Percentiles rank a stretch among this genome's conserved stretches.
phyloP scores from a whole-genome alignment of 2,329 filamentous ascomycete genomes.

The Neonectria punicea region DNA sequence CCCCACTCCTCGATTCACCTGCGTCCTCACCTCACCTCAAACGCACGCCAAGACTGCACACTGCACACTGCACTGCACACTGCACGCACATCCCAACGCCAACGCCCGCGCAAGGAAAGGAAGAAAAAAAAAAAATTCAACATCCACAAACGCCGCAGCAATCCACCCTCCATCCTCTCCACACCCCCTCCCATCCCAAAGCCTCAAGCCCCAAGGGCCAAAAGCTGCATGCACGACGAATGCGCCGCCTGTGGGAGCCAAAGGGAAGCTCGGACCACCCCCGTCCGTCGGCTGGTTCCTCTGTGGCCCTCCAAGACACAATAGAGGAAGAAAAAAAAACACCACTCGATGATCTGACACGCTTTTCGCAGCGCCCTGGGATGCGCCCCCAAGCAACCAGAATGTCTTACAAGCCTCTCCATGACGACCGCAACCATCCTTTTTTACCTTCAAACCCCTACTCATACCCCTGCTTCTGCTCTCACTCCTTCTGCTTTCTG shows the following conservation, averaged over 20 bases:
- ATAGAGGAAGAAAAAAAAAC: too few species aligned
- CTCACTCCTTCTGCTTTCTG: not conserved
- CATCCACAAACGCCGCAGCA: not conserved
- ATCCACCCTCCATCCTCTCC: not conserved
- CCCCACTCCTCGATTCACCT: not conserved
- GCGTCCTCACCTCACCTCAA: not conserved
- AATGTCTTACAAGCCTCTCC: not conserved
- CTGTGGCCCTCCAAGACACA: too few species aligned
- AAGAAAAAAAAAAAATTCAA: not conserved
- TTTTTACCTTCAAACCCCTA: not conserved
- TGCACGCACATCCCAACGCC: not conserved
- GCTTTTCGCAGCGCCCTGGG: conserved; percentile 20
- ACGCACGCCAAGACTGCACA: not conserved
- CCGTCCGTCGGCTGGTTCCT: not conserved
- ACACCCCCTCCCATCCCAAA: not conserved
- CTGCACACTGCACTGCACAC: too few species aligned
- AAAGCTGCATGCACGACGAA: conserved; percentile 3
- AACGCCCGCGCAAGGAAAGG: not conserved
- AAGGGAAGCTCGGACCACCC: not conserved
- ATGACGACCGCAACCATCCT: conserved; percentile 4
- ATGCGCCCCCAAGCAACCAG: not conserved
- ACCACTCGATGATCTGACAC: conserved; percentile 38
- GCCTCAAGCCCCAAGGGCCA: not conserved
- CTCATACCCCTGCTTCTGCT: not conserved
- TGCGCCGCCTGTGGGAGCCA: not conserved